A percentile compares a stretch with the other conserved stretches of the same genome.
These are phyloP conservation scores for Sesbania bispinosa DNA, from an alignment of 306 rosid genomes.

Conservation along the genomic window DNA sequence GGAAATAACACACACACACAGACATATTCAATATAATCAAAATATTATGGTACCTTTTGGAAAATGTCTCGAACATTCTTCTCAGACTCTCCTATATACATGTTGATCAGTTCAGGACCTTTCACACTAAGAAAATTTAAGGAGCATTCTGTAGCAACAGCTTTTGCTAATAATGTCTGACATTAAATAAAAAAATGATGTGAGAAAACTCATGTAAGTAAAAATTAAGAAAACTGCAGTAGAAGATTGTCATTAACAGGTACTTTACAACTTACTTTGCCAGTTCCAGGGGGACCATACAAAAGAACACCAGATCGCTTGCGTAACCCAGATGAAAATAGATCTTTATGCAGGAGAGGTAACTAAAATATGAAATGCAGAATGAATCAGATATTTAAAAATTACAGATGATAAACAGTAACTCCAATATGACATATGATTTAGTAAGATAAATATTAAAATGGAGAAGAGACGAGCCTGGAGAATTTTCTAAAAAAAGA, in stretches of 20 bases:
- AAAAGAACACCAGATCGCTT: constrained; percentile 94
- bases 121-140: constrained; percentile 93
- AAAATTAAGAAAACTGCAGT: not conserved
- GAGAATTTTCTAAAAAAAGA: not conserved
- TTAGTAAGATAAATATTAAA: constrained; percentile 8
- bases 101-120: constrained; percentile 95
- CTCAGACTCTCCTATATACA: constrained; percentile 99
- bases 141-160: constrained; percentile 96
- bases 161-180: constrained; percentile 94
- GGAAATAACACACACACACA: not conserved
- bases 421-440: constrained; percentile 13
- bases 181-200: constrained; percentile 11
- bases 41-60: constrained; percentile 58
- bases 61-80: constrained; percentile 92
- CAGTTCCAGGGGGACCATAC: constrained; percentile 97
- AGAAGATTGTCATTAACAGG: constrained; percentile 17
- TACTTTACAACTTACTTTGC: constrained; percentile 60
- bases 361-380: constrained; percentile 43
- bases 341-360: constrained; percentile 92
- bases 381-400: constrained; percentile 23
- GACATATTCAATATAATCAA: not conserved
- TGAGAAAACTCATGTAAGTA: not conserved
- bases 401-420: not conserved
- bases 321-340: constrained; percentile 89
- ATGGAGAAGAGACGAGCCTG: not conserved